These are phyloP conservation scores for Tubosaeta brunneosetosa DNA, from an alignment of 768 basidiomycete genomes.

Conservation along the genomic window DNA sequence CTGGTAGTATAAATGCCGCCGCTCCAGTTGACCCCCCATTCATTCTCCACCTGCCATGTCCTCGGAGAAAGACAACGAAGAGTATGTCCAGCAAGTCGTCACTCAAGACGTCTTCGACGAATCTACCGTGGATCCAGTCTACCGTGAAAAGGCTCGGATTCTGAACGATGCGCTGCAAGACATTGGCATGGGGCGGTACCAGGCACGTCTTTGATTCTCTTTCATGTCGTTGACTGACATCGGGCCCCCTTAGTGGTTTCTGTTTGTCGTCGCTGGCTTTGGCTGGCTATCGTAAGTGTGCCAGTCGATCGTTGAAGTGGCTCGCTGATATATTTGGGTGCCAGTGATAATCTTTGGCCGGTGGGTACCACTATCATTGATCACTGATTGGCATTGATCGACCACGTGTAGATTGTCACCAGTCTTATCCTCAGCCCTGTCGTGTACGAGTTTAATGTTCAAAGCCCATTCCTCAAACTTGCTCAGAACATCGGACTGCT, in stretches of 20 bases:
- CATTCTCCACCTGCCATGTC: conserved; percentile 16
- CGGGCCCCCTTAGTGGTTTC: conserved; percentile 41
- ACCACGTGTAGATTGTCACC: conserved; percentile 46
- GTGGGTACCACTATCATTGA: conserved; percentile 33
- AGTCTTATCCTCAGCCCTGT: conserved; percentile 62
- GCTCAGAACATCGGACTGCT: conserved; percentile 70
- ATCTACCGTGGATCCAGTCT: conserved; percentile 46
- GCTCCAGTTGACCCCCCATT: neutral
- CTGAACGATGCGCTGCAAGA: conserved; percentile 60
- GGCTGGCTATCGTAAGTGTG: conserved; percentile 67
- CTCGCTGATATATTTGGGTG: conserved; percentile 20
- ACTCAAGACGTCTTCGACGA: conserved; percentile 27
- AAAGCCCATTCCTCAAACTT: conserved; percentile 60
- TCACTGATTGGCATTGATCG: neutral
- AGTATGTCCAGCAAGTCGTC: neutral
- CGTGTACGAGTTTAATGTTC: conserved; percentile 58
- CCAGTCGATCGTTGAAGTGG: neutral
- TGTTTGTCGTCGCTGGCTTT: conserved; percentile 67
- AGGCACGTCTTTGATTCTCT: conserved; percentile 33
- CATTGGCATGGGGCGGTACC: conserved; percentile 69
- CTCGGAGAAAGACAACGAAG: conserved; percentile 6
- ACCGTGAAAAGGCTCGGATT: conserved; percentile 52
- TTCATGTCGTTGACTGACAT: neutral
- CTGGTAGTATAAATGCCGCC: neutral
- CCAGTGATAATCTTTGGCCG: conserved; percentile 67